Percentiles rank a stretch among this genome's conserved stretches.
Evolutionary conservation across 306 rosid genomes (phyloP).

Genomic region (Trifolium dubium): DNA sequence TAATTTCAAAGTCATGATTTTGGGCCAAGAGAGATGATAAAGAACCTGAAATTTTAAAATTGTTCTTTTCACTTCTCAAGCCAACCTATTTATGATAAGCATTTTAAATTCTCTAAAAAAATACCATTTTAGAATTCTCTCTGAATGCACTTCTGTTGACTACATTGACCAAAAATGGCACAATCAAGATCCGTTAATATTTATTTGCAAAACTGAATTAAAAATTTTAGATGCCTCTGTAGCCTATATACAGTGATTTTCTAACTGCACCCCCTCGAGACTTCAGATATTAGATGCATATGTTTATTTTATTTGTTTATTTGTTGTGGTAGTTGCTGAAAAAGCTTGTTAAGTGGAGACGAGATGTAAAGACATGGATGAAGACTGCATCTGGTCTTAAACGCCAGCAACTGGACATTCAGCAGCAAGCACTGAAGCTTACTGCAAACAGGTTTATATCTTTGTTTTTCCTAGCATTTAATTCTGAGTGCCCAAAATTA

Average conservation of each 20-base stretch:
- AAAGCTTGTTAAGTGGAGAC: conserved; percentile 80
- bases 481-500: conserved; percentile 28
- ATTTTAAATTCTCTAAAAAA: background rate
- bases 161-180: conserved; percentile 5
- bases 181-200: background rate
- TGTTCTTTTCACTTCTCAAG: background rate
- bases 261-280: background rate
- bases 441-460: conserved; percentile 86
- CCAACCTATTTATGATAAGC: background rate
- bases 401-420: conserved; percentile 88
- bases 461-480: conserved; percentile 20
- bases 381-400: conserved; percentile 82
- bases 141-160: conserved; percentile 6
- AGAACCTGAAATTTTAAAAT: background rate
- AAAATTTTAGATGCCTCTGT: background rate
- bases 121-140: background rate
- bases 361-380: conserved; percentile 84
- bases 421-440: conserved; percentile 97
- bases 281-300: conserved; percentile 23
- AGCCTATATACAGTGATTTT: background rate
- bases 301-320: conserved; percentile 25
- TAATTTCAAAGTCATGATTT: background rate
- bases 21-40: background rate
- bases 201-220: background rate
- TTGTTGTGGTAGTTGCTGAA: conserved; percentile 67